Evolutionary conservation across 441 rosid genomes (phyloP).

Genomic region (Erodium moschatum): DNA sequence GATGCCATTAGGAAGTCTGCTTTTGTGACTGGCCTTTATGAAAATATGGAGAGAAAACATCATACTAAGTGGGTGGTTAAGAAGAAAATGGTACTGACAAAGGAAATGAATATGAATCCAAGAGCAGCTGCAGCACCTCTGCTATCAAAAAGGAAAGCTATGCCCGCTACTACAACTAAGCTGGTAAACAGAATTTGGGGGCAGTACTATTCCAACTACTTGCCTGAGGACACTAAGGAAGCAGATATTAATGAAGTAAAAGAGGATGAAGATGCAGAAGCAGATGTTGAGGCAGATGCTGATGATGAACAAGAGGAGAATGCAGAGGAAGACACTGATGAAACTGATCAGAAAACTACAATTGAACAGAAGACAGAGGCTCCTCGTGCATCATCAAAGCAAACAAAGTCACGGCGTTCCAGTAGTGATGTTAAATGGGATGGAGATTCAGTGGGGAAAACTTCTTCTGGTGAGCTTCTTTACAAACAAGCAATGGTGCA

Average conservation of each 20-base stretch:
- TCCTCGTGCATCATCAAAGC: slow-evolving; percentile 24
- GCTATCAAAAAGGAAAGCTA: slow-evolving; percentile 50
- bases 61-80: slow-evolving; percentile 64
- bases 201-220: slow-evolving; percentile 60
- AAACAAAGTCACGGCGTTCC: slow-evolving; percentile 26
- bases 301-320: slow-evolving; percentile 45
- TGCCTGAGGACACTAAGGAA: slow-evolving; percentile 48
- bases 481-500: slow-evolving; percentile 43
- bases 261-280: slow-evolving; percentile 31
- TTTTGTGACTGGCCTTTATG: slow-evolving; percentile 46
- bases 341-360: slow-evolving; percentile 20
- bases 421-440: slow-evolving; percentile 45
- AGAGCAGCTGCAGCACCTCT: slow-evolving; percentile 47
- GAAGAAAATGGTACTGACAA: slow-evolving; percentile 37
- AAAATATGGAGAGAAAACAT: slow-evolving; percentile 62
- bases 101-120: slow-evolving; percentile 51
- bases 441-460: slow-evolving; percentile 38
- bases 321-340: slow-evolving; percentile 26
- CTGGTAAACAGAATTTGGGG: slow-evolving; percentile 81
- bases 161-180: slow-evolving; percentile 78
- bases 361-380: slow-evolving; percentile 26
- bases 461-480: slow-evolving; percentile 40
- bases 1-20: slow-evolving; percentile 43
- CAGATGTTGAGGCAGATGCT: slow-evolving; percentile 37
- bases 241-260: slow-evolving; percentile 34